Evolutionary conservation across 2,329 filamentous ascomycete species (phyloP).

Genomic region (Neocatenulostroma microsporum): DNA sequence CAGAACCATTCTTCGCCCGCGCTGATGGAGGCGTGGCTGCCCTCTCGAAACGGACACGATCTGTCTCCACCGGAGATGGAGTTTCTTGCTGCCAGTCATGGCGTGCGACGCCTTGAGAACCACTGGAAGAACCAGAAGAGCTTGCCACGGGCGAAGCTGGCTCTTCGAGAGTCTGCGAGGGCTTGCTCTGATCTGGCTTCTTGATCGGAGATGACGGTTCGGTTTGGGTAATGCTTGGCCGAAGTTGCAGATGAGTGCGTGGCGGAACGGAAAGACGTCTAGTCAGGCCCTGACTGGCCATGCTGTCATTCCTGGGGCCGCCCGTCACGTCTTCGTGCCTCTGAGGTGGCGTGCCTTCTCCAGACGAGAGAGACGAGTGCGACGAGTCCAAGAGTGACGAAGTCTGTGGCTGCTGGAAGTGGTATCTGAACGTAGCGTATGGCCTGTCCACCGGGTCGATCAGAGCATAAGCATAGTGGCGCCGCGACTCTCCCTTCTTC

Average conservation of each 20-base stretch:
- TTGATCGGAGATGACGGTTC: background rate
- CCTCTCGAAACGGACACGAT: background rate
- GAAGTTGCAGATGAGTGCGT: background rate
- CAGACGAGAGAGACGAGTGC: background rate
- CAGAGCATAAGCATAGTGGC: slow-evolving; percentile 44
- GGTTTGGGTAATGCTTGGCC: background rate
- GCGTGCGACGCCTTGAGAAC: too few species aligned
- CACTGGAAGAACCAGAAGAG: too few species aligned
- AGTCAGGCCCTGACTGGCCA: background rate
- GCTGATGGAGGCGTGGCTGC: slow-evolving; percentile 5
- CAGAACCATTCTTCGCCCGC: slow-evolving; percentile 5
- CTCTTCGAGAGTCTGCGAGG: too few species aligned
- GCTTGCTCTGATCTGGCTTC: background rate
- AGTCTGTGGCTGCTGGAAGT: slow-evolving; percentile 10
- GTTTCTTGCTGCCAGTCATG: background rate
- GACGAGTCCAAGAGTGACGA: too few species aligned
- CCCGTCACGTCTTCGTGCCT: too few species aligned
- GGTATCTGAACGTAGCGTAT: slow-evolving; percentile 39
- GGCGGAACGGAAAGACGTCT: slow-evolving; percentile 11
- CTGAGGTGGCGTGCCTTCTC: too few species aligned
- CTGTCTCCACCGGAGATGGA: background rate
- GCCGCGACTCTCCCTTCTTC: slow-evolving; percentile 33
- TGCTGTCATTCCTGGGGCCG: too few species aligned
- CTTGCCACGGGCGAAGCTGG: too few species aligned
- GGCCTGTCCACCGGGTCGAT: slow-evolving; percentile 43